phyloP scores from a whole-genome alignment of 768 basidiomycete genomes.

The Auriculariales sp. region DNA sequence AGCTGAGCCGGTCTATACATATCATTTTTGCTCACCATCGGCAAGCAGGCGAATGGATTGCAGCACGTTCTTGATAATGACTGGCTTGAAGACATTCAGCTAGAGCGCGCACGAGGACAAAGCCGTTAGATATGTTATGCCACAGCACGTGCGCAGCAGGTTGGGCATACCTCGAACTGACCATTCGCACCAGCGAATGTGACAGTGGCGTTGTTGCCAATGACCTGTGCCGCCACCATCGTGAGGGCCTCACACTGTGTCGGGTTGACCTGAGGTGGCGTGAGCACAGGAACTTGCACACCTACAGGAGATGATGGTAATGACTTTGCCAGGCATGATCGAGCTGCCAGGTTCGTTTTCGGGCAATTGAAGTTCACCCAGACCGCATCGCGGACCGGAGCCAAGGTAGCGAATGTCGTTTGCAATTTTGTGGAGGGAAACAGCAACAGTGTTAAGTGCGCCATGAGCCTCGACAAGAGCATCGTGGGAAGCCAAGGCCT shows the following conservation, averaged over 20 bases:
- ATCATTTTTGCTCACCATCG: slow-evolving; percentile 46
- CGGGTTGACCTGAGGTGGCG: slow-evolving; percentile 80
- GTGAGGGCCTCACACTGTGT: slow-evolving; percentile 98
- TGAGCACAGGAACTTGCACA: no score
- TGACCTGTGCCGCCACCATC: slow-evolving; percentile 97
- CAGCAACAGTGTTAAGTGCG: slow-evolving; percentile 90
- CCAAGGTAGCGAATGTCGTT: slow-evolving; percentile 98
- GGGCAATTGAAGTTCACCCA: slow-evolving; percentile 86
- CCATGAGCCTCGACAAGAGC: slow-evolving; percentile 96
- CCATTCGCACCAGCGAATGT: slow-evolving; percentile 88
- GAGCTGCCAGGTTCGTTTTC: slow-evolving; percentile 99
- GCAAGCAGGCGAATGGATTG: slow-evolving; percentile 88
- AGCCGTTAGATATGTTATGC: background rate
- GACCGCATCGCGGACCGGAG: slow-evolving; percentile 93
- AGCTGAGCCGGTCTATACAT: background rate
- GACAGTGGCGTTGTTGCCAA: slow-evolving; percentile 91
- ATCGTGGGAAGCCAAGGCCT: slow-evolving; percentile 95
- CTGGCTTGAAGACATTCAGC: slow-evolving; percentile 99
- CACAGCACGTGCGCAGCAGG: slow-evolving; percentile 2
- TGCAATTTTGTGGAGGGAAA: slow-evolving; percentile 97
- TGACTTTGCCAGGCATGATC: slow-evolving; percentile 91
- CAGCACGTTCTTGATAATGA: slow-evolving; percentile 94
- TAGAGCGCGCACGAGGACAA: slow-evolving; percentile 15
- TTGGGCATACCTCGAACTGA: slow-evolving; percentile 72
- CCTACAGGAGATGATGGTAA: no score